Evolutionary conservation across 306 rosid species (phyloP).

Genomic region (Ziziphus jujuba): DNA sequence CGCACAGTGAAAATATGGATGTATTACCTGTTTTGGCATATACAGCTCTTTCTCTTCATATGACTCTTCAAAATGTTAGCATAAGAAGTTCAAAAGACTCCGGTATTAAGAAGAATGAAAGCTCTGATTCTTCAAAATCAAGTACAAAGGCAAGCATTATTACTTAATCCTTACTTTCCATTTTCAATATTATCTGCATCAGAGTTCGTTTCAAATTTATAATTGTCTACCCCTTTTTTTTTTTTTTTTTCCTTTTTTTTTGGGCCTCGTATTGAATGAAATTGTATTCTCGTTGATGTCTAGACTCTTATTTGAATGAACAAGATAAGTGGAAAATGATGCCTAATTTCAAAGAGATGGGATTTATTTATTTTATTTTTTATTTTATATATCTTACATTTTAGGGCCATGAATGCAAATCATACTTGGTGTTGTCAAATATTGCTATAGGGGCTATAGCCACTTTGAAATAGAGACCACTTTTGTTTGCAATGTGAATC

Average conservation of each 20-base stretch:
- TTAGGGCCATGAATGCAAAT: too few relatives aligned
- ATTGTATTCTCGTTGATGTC: not conserved
- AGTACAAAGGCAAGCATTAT: constrained; percentile 56
- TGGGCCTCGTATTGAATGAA: not conserved
- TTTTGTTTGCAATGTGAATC: not conserved
- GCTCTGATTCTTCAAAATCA: constrained; percentile 41
- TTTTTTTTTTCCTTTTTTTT: too few relatives aligned
- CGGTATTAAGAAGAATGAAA: constrained; percentile 35
- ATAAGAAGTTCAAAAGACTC: constrained; percentile 23
- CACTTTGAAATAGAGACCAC: not conserved
- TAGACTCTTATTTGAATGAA: not conserved
- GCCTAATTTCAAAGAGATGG: too few relatives aligned
- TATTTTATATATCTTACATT: constrained; percentile 4
- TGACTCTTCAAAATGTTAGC: constrained; percentile 51
- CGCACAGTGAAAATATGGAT: constrained; percentile 55
- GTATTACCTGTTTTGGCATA: constrained; percentile 71
- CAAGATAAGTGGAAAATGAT: too few relatives aligned
- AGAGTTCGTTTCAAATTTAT: not conserved
- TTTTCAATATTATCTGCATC: not conserved
- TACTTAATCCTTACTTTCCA: constrained; percentile 1
- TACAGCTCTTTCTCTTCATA: constrained; percentile 64
- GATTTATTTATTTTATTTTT: not conserved
- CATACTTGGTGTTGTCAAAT: too few relatives aligned
- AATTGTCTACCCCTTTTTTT: not conserved
- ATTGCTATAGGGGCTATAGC: too few relatives aligned